These are phyloP conservation scores for Phytophthora citrophthora DNA, from an alignment of 352 stramenopile genomes.

Conservation along the genomic window DNA sequence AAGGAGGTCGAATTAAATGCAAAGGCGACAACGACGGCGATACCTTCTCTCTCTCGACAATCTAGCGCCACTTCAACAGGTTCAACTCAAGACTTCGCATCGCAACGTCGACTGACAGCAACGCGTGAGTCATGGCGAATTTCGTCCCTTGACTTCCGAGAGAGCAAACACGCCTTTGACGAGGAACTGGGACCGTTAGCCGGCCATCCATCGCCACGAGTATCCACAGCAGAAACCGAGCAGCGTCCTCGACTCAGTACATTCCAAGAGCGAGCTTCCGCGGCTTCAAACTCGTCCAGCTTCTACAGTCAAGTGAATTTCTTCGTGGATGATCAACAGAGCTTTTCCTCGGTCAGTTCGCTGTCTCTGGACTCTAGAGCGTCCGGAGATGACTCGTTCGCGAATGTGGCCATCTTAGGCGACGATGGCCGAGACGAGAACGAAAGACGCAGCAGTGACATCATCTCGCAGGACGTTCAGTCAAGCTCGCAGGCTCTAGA, in stretches of 20 bases:
- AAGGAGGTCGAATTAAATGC: no score
- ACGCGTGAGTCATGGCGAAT: conserved; percentile 27
- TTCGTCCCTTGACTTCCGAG: conserved; percentile 24
- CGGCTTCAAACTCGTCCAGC: conserved; percentile 13
- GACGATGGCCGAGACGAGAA: conserved; percentile 27
- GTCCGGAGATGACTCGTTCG: conserved; percentile 38
- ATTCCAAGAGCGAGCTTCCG: conserved; percentile 23
- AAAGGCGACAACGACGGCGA: no score
- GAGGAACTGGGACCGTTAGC: conserved; percentile 27
- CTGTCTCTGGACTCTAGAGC: conserved; percentile 21
- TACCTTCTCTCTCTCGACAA: conserved; percentile 12
- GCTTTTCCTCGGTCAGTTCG: conserved; percentile 25
- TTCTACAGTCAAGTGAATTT: conserved; percentile 34
- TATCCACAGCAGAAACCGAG: conserved; percentile 5
- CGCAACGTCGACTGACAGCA: conserved; percentile 12
- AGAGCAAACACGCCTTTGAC: conserved; percentile 35
- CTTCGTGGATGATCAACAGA: conserved; percentile 43
- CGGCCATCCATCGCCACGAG: conserved; percentile 1
- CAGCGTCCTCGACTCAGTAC: conserved; percentile 20
- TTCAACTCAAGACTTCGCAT: conserved; percentile 6
- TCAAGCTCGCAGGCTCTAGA: conserved; percentile 14
- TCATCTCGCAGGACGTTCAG: conserved; percentile 15
- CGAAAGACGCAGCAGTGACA: conserved; percentile 31
- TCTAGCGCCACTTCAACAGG: conserved; percentile 22
- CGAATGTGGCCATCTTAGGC: conserved; percentile 37